Evolutionary conservation across 1,284 basidiomycete species (phyloP), one percentile per base, ranked within the genome.

Genomic region (Melampsora americana): DNA sequence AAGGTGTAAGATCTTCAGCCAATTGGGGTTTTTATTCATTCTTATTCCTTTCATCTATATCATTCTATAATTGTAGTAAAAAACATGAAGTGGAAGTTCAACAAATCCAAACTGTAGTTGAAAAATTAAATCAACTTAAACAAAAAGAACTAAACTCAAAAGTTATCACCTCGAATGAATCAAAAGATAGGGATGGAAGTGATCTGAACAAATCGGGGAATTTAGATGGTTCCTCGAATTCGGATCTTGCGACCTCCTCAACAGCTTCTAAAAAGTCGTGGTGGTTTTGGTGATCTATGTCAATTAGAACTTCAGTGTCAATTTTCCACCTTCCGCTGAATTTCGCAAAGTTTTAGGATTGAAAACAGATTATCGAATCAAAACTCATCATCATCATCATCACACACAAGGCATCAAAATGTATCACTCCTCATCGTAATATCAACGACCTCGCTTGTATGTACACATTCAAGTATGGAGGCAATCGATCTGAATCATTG

Each of bases 1-100:
- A 46, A 73, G 70, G 62, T 32, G 62, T 39, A 28, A 53, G 70
- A 61, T 66, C 61, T 3, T 73, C 70, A 11, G 62, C 46, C 16
- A 73, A 73, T 44, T 73, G 70, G 70, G 70, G 62, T 6, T 44
- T 66, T 42, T 73, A 73, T 42, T 73, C 70, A 12, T 73, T 73
- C 20, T 6, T 66, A 32, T 66, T 73, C 48, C 61, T 73, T 39
- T 73, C 70, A 6, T 73, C 70, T 11, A 59, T 73, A 32, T 73
- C 70, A 1, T 73, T 64, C 30, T 73, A 73, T 32, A n/a, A 65
- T n/a, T 50, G 61, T 44, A 66, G 62, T 30, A 30, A 66, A 59
- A 73, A 73, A 44, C 70, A 61, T 16, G 44, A 73, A 30, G 39
- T 23, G 2, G 70, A 73, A 50, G 46, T 73, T 9, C 61, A 73